phyloP scores from a whole-genome alignment of 805 yeast species.

The Schizosaccharomyces cryophilus region DNA sequence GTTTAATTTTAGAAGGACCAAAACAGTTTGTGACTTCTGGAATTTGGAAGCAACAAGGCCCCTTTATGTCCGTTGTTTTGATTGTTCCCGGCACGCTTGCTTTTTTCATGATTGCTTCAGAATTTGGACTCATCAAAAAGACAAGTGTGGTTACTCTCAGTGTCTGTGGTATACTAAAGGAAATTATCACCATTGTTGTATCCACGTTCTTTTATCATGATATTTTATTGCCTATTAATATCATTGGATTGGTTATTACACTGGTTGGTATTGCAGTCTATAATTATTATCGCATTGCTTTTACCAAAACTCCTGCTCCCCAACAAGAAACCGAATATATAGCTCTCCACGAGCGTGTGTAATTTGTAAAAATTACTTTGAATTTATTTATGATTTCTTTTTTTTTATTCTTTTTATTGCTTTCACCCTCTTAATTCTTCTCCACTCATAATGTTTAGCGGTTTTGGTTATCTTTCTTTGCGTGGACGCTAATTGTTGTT shows the following conservation, averaged over 20 bases:
- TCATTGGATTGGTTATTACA: constrained; percentile 51
- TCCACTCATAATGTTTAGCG: too few relatives aligned
- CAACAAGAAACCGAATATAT: background rate
- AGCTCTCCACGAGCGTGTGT: background rate
- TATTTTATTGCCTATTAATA: constrained; percentile 36
- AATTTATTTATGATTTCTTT: background rate
- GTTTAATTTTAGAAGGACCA: constrained; percentile 48
- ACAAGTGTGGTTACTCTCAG: constrained; percentile 71
- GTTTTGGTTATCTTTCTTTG: too few relatives aligned
- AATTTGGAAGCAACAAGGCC: constrained; percentile 34
- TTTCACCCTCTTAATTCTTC: too few relatives aligned
- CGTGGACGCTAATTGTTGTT: too few relatives aligned
- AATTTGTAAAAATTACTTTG: background rate
- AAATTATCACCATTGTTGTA: constrained; percentile 53
- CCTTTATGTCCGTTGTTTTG: constrained; percentile 31
- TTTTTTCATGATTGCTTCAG: constrained; percentile 66
- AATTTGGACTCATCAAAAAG: constrained; percentile 55
- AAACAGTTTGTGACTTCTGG: constrained; percentile 24
- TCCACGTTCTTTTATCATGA: constrained; percentile 57
- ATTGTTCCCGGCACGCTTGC: constrained; percentile 69
- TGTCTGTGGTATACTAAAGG: constrained; percentile 83
- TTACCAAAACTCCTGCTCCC: background rate
- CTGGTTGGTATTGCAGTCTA: constrained; percentile 62
- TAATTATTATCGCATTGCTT: constrained; percentile 20
- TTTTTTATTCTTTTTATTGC: background rate